phyloP scores from a whole-genome alignment of 768 basidiomycete genomes.

The Kwoniella pini region DNA sequence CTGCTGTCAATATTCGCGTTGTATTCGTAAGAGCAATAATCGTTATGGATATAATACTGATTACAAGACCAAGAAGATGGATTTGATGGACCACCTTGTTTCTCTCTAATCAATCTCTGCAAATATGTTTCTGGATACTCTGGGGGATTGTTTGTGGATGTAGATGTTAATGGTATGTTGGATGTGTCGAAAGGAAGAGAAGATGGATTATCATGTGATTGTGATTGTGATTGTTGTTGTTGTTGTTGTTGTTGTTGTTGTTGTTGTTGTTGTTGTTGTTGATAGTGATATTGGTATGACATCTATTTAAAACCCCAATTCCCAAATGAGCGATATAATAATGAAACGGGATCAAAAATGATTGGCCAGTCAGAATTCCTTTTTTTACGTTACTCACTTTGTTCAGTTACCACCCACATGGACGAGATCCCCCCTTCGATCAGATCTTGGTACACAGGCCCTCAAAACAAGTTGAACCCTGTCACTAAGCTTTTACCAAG shows the following conservation, averaged over 20 bases:
- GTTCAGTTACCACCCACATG: neutral
- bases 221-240: neutral
- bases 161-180: no score
- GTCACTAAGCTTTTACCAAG: neutral
- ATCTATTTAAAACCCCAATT: neutral
- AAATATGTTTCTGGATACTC: slow-evolving; percentile 11
- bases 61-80: slow-evolving; percentile 4
- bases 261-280: neutral
- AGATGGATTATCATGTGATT: slow-evolving; percentile 3
- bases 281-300: neutral
- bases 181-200: no score
- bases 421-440: neutral
- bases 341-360: neutral
- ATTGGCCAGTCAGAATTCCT: neutral
- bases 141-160: neutral
- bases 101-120: neutral
- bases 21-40: neutral
- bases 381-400: neutral
- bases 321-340: neutral
- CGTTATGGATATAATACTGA: slow-evolving; percentile 2
- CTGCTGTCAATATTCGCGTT: neutral
- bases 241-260: neutral
- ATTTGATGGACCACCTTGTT: neutral
- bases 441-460: neutral
- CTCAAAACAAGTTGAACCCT: no score